phyloP scores from a whole-genome alignment of 441 rosid species.

The Pelargonium exstipulatum region DNA sequence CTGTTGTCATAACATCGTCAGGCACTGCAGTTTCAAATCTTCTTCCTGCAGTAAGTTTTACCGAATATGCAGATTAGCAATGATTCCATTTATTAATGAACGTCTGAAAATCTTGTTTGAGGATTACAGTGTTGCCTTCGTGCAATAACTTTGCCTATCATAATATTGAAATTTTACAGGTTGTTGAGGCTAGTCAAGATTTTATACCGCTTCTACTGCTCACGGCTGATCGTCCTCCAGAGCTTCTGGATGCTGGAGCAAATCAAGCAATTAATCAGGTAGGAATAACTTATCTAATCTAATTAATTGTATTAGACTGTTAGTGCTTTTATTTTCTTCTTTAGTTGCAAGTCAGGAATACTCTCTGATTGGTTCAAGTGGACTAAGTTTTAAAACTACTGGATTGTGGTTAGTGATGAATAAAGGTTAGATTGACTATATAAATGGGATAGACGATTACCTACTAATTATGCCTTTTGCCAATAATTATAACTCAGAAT shows the following conservation, averaged over 20 bases:
- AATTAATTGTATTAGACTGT: background rate
- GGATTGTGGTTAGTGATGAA: background rate
- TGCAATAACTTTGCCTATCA: slow-evolving; percentile 10
- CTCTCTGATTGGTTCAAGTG: background rate
- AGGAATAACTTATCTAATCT: slow-evolving; percentile 4
- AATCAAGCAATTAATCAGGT: slow-evolving; percentile 97
- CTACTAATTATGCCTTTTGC: background rate
- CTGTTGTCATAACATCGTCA: slow-evolving; percentile 84
- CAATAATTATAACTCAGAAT: no score
- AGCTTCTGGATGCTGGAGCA: slow-evolving; percentile 87
- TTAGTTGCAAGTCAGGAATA: background rate
- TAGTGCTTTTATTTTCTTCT: background rate
- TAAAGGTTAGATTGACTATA: background rate
- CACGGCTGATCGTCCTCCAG: slow-evolving; percentile 98
- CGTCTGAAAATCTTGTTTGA: slow-evolving; percentile 1
- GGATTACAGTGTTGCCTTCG: background rate
- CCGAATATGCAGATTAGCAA: slow-evolving; percentile 10
- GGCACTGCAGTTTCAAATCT: slow-evolving; percentile 99
- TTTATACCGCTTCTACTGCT: slow-evolving; percentile 78
- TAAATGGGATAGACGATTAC: background rate
- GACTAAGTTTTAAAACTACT: no score
- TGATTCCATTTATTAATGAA: slow-evolving; percentile 11
- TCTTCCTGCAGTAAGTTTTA: slow-evolving; percentile 87
- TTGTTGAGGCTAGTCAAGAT: slow-evolving; percentile 98
- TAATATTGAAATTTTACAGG: slow-evolving; percentile 36